Base-by-base conservation (phyloP, 192 early-diverging fungal species). In the Backusella luteola region DNA sequence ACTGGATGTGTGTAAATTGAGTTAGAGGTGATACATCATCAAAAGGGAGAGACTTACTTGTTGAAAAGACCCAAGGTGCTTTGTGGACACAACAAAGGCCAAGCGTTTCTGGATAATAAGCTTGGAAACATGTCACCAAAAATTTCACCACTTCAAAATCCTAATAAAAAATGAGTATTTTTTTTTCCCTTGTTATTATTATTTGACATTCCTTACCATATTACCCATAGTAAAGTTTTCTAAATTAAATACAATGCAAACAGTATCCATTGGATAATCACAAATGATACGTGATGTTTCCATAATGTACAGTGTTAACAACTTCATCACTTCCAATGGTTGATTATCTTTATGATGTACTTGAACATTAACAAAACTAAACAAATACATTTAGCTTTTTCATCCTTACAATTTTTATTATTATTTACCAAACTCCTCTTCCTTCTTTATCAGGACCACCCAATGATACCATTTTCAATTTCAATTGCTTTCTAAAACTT, bases 61-160 rank as follows among this genome's bases (percentile, higher is more conserved):
- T 90, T 74, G 90, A 85, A 80, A 97, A 97, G 35, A 97, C 86
- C 92, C 95, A 97, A 34, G 96, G 95, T 3, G 96, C 94, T 71
- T 92, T 90, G 78, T 96, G 93, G 49, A 98, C 90, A 15, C 96
- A 85, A 41, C 91, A 90, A 15, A 87, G 79, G 23, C 95, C 96
- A 7, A 98, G 87, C 6, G 89, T 91, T 79, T 98, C 96, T 1
- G 96, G 96, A 79, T 97, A 98, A 83, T 95, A 96, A 46, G 91
- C 89, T 81, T 97, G 91, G 74, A 97, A 90, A 81, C 90, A 93
- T 66, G 85, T 84, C 38, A 96, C 77, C 29, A 96, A 88, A 35
- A 96, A 92, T 75, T 91, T 90, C 73, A 95, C 87, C 67, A 91
- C 90, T 6, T 86, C 84, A 77, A 89, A 91, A 81, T 96, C 94